These are phyloP conservation scores for Lasiodiplodia hormozganensis DNA, from an alignment of 2,329 filamentous ascomycete genomes.

Conservation along the genomic window DNA sequence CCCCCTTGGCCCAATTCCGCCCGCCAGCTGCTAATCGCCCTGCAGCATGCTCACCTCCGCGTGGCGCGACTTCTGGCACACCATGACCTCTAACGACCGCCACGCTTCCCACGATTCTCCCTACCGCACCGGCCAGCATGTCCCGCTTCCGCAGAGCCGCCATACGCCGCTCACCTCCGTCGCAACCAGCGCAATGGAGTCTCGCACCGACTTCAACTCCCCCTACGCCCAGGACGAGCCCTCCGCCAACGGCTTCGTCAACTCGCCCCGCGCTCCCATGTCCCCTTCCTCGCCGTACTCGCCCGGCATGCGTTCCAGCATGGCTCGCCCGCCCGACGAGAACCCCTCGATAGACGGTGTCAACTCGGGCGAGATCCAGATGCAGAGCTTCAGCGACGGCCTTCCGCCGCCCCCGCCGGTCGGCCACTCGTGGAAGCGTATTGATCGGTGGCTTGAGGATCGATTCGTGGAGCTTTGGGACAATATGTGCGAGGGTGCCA, in stretches of 20 bases:
- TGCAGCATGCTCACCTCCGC: constrained; percentile 49
- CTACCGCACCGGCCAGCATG: constrained; percentile 87
- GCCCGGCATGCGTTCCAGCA: constrained; percentile 83
- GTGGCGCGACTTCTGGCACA: constrained; percentile 95
- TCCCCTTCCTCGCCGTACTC: constrained; percentile 79
- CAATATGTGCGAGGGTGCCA: constrained; percentile 90
- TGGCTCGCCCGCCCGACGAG: constrained; percentile 69
- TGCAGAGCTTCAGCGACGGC: constrained; percentile 95
- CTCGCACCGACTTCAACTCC: constrained; percentile 80
- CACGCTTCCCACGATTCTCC: constrained; percentile 93
- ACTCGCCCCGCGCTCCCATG: constrained; percentile 62
- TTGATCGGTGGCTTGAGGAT: constrained; percentile 91
- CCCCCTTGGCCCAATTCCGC: constrained; percentile 23
- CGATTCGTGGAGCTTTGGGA: constrained; percentile 95
- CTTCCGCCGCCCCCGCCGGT: constrained; percentile 88
- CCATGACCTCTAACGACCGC: constrained; percentile 75
- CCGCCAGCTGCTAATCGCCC: constrained; percentile 10
- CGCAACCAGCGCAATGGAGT: constrained; percentile 84
- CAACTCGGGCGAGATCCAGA: constrained; percentile 83
- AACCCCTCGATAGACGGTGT: constrained; percentile 70
- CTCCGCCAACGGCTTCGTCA: constrained; percentile 66
- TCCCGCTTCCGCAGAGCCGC: constrained; percentile 82
- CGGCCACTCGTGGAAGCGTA: constrained; percentile 88
- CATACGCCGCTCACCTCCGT: constrained; percentile 85
- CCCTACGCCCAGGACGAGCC: constrained; percentile 78